Percentiles rank a stretch among this genome's conserved stretches.
Conservation (phyloP, 2,329 filamentous ascomycete genomes). For the Sporothrix curviconia region DNA sequence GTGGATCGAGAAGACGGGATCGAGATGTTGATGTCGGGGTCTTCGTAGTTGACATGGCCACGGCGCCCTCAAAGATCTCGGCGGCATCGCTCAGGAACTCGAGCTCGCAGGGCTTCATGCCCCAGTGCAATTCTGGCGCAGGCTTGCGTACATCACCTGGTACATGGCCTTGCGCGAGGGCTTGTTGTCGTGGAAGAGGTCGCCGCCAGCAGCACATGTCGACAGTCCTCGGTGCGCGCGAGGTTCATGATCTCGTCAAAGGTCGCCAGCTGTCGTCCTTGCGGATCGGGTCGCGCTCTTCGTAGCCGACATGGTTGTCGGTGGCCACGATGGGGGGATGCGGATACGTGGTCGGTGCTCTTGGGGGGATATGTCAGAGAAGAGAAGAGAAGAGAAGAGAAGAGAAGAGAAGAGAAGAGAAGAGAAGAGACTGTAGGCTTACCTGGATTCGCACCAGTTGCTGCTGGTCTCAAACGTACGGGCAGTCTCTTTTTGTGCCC, state of each 20-base stretch:
- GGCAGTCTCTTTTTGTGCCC: no score
- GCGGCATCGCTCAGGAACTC: constrained; percentile 91
- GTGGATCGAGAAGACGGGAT: constrained; percentile 97
- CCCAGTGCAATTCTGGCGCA: constrained; percentile 89
- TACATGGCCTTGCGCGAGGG: constrained; percentile 93
- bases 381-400: not conserved
- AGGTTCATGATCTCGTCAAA: constrained; percentile 94
- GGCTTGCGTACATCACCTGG: constrained; percentile 91
- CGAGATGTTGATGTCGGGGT: constrained; percentile 91
- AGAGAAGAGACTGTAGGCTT: not conserved
- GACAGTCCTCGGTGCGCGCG: constrained; percentile 72
- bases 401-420: not conserved
- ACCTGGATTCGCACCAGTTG: constrained; percentile 26
- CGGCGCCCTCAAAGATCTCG: constrained; percentile 82
- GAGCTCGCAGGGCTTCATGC: constrained; percentile 90
- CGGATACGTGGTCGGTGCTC: constrained; percentile 78
- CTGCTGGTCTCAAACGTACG: no score
- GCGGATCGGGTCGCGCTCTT: constrained; percentile 87
- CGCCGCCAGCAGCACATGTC: constrained; percentile 94
- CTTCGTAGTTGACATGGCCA: constrained; percentile 96
- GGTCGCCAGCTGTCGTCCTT: constrained; percentile 95
- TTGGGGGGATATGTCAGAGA: not conserved
- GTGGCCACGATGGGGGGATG: constrained; percentile 88
- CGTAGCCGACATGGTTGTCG: constrained; percentile 96
- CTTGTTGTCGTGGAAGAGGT: constrained; percentile 97